A percentile compares a stretch with the other conserved stretches of the same genome.
phyloP scores from a whole-genome alignment of 495 filamentous ascomycete genomes.

The Glarea lozoyensis region DNA sequence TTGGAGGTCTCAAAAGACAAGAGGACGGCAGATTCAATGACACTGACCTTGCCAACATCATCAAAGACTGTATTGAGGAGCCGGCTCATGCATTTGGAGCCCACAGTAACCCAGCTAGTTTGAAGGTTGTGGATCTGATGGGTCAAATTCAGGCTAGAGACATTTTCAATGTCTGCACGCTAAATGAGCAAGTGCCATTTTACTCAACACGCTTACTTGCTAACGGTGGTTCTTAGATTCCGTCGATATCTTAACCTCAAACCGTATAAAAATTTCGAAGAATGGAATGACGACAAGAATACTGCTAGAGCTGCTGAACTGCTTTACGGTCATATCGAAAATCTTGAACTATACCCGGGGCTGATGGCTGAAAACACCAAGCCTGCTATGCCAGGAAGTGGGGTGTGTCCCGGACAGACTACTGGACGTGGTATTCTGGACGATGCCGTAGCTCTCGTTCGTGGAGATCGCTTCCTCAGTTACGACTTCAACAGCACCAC shows the following conservation, averaged over 20 bases:
- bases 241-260: conserved; percentile 69
- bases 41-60: conserved; percentile 58
- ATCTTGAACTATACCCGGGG: conserved; percentile 75
- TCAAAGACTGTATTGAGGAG: conserved; percentile 61
- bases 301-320: conserved; percentile 62
- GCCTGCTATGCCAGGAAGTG: conserved; percentile 66
- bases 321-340: conserved; percentile 72
- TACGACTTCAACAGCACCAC: conserved; percentile 59
- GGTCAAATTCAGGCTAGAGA: conserved; percentile 76
- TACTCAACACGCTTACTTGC: background rate
- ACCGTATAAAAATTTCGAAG: conserved; percentile 68
- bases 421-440: conserved; percentile 75
- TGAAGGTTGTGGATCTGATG: conserved; percentile 72
- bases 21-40: conserved; percentile 55
- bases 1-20: conserved; percentile 52
- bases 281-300: conserved; percentile 70
- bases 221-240: conserved; percentile 67
- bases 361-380: conserved; percentile 76
- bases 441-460: conserved; percentile 75
- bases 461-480: conserved; percentile 83
- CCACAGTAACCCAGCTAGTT: conserved; percentile 60
- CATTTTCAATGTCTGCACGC: conserved; percentile 33
- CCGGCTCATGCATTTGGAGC: conserved; percentile 56
- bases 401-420: conserved; percentile 73
- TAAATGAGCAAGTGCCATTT: conserved; percentile 20